These are phyloP conservation scores for Yarrowia deformans DNA, from an alignment of 805 yeast genomes.

Conservation along the genomic window DNA sequence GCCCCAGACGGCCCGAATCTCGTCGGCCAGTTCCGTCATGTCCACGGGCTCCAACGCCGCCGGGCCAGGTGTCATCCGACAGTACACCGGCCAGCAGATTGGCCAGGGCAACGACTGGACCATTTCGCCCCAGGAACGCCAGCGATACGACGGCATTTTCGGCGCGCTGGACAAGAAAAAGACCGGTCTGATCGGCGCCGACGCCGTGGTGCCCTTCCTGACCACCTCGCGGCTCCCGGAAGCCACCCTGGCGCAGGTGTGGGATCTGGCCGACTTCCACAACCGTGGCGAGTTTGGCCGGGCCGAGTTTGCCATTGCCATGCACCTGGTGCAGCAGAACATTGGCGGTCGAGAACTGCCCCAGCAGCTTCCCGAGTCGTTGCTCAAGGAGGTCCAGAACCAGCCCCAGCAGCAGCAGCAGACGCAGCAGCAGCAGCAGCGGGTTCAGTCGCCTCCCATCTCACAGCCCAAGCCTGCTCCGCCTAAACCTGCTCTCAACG, in stretches of 20 bases:
- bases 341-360: constrained; percentile 83
- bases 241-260: constrained; percentile 81
- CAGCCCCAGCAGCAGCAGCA: constrained; percentile 41
- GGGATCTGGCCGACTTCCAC: constrained; percentile 94
- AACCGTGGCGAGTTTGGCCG: constrained; percentile 82
- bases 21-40: constrained; percentile 35
- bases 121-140: constrained; percentile 70
- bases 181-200: constrained; percentile 71
- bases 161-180: constrained; percentile 73
- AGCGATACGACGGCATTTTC: constrained; percentile 81
- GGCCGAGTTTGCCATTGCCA: constrained; percentile 89
- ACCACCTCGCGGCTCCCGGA: constrained; percentile 87
- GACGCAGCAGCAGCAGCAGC: constrained; percentile 7
- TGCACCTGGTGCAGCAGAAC: constrained; percentile 87
- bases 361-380: constrained; percentile 71
- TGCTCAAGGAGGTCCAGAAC: constrained; percentile 50
- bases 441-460: constrained; percentile 29
- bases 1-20: constrained; percentile 30
- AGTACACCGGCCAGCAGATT: constrained; percentile 43
- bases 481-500: constrained; percentile 42
- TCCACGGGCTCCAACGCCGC: constrained; percentile 37
- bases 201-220: constrained; percentile 85
- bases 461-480: constrained; percentile 39
- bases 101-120: constrained; percentile 61
- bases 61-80: constrained; percentile 44